These are phyloP conservation scores for Paralagenidium karlingii DNA, from an alignment of 352 stramenopile genomes.

Conservation along the genomic window DNA sequence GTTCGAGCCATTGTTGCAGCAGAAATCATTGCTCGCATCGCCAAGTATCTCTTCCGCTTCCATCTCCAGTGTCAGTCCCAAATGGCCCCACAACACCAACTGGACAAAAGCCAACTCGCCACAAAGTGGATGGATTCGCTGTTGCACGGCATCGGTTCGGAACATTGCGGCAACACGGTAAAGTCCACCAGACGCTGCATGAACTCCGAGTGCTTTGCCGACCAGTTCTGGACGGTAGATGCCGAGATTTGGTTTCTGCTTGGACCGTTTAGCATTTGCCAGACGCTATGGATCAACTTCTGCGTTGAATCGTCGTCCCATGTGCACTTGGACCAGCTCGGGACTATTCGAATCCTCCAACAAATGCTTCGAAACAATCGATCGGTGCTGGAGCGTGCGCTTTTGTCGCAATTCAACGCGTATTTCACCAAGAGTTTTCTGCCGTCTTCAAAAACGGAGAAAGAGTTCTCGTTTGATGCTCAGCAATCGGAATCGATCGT, in stretches of 20 bases:
- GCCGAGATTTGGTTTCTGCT: slow-evolving; percentile 46
- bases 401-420: slow-evolving; percentile 42
- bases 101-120: too few species aligned
- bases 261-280: slow-evolving; percentile 39
- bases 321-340: slow-evolving; percentile 19
- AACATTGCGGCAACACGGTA: too few species aligned
- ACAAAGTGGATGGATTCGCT: slow-evolving; percentile 61
- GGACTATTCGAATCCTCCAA: slow-evolving; percentile 8
- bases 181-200: too few species aligned
- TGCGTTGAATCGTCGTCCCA: too few species aligned
- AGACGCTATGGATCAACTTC: too few species aligned
- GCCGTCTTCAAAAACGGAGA: too few species aligned
- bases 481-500: too few species aligned
- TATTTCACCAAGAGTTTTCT: slow-evolving; percentile 33
- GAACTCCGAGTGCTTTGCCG: slow-evolving; percentile 23
- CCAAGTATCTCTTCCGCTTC: slow-evolving; percentile 63
- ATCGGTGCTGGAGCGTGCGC: slow-evolving; percentile 32
- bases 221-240: slow-evolving; percentile 70
- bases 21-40: slow-evolving; percentile 56
- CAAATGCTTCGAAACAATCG: slow-evolving; percentile 35
- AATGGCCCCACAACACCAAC: slow-evolving; percentile 19
- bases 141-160: slow-evolving; percentile 47
- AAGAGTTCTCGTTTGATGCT: too few species aligned
- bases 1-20: slow-evolving; percentile 39
- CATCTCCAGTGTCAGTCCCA: slow-evolving; percentile 38